Percentiles rank a stretch among this genome's conserved stretches.
These are phyloP conservation scores for Salix dunnii DNA, from an alignment of 345 rosid genomes.

Conservation along the genomic window DNA sequence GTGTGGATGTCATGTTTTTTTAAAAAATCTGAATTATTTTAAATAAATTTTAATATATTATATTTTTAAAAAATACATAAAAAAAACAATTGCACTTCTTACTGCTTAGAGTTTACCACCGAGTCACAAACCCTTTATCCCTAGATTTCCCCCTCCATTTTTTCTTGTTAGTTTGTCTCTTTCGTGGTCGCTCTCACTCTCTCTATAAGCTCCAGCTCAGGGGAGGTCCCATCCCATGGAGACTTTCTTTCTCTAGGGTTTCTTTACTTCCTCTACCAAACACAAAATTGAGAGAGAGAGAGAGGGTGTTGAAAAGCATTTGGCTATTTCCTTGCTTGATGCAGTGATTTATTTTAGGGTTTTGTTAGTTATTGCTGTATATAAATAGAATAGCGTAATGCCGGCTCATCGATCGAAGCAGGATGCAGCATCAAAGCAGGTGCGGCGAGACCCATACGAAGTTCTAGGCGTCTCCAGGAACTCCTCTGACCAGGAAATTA, in stretches of 20 bases:
- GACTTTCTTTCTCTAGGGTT: constrained; percentile 17
- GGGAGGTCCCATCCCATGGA: constrained; percentile 11
- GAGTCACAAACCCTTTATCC: background rate
- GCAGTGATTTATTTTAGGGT: background rate
- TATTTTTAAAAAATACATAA: too few relatives aligned
- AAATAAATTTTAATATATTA: too few relatives aligned
- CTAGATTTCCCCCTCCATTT: constrained; percentile 15
- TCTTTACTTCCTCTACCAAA: background rate
- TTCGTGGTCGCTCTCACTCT: background rate
- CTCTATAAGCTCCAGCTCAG: constrained; percentile 10
- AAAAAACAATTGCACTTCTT: too few relatives aligned
- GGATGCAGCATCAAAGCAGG: constrained; percentile 55
- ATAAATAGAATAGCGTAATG: constrained; percentile 17
- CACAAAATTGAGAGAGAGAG: background rate
- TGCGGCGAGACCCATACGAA: constrained; percentile 89
- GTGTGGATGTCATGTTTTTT: too few relatives aligned
- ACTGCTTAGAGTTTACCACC: too few relatives aligned
- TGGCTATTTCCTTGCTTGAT: background rate
- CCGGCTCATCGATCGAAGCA: constrained; percentile 27
- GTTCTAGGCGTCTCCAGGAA: constrained; percentile 67
- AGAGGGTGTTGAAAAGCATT: background rate
- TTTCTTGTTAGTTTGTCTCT: constrained; percentile 14
- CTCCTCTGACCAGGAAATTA: constrained; percentile 92
- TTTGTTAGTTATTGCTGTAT: background rate
- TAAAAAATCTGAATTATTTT: too few relatives aligned